A percentile compares a stretch with the other conserved stretches of the same genome.
Conservation (phyloP, 768 basidiomycete genomes). For the Mycena maculata region DNA sequence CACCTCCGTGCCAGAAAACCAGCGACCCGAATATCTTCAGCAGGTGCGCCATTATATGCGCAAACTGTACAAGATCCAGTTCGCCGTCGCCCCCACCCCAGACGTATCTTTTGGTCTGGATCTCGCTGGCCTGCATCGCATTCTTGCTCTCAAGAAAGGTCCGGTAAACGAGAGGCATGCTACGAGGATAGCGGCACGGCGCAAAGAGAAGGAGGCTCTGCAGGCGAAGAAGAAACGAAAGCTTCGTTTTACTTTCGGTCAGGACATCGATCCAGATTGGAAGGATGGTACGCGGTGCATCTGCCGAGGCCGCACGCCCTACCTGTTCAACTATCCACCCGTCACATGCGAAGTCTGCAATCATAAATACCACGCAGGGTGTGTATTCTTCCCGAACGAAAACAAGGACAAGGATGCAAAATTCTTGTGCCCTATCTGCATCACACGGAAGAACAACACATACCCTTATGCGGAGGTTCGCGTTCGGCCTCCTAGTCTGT, state of each 20-base stretch:
- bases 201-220: slow-evolving; percentile 26
- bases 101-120: slow-evolving; percentile 87
- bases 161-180: slow-evolving; percentile 49
- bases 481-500: slow-evolving; percentile 71
- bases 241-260: slow-evolving; percentile 76
- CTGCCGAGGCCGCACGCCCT: slow-evolving; percentile 75
- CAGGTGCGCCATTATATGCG: slow-evolving; percentile 93
- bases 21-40: slow-evolving; percentile 79
- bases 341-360: slow-evolving; percentile 77
- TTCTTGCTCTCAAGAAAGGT: slow-evolving; percentile 72
- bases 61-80: slow-evolving; percentile 89
- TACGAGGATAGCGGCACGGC: slow-evolving; percentile 29
- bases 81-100: slow-evolving; percentile 85
- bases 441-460: slow-evolving; percentile 74
- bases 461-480: slow-evolving; percentile 84
- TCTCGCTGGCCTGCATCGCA: slow-evolving; percentile 84
- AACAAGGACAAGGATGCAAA: slow-evolving; percentile 45
- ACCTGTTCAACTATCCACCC: slow-evolving; percentile 68
- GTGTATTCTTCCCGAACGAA: slow-evolving; percentile 77
- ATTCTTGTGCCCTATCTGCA: slow-evolving; percentile 85
- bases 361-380: slow-evolving; percentile 76
- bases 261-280: slow-evolving; percentile 81
- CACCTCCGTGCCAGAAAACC: slow-evolving; percentile 75
- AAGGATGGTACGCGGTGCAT: slow-evolving; percentile 82
- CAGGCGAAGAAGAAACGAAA: slow-evolving; percentile 64